Evolutionary conservation across 1,139 yeast genomes (phyloP).

Genomic region (Diutina pseudorugosa): DNA sequence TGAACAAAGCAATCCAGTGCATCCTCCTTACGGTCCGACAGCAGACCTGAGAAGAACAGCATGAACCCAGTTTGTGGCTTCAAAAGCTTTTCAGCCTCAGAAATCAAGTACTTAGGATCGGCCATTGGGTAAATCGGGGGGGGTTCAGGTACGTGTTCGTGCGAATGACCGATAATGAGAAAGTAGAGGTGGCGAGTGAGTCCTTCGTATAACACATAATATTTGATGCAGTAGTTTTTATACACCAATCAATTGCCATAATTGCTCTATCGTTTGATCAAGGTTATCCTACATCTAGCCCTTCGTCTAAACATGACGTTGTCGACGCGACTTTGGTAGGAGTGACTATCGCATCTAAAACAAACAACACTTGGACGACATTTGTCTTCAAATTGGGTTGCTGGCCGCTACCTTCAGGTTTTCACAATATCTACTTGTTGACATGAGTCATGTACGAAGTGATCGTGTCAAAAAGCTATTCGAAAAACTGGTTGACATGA

Average conservation of each 20-base stretch:
- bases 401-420: conserved; percentile 7
- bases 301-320: not conserved
- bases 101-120: conserved; percentile 29
- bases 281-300: not conserved
- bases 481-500: conserved; percentile 56
- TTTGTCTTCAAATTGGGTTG: not conserved
- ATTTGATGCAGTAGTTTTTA: too few species aligned
- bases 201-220: not conserved
- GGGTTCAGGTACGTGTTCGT: not conserved
- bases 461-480: conserved; percentile 44
- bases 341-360: not conserved
- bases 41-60: conserved; percentile 59
- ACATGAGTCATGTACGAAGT: conserved; percentile 26
- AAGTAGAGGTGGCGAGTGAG: not conserved
- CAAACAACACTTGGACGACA: not conserved
- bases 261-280: not conserved
- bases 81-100: conserved; percentile 32
- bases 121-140: conserved; percentile 6
- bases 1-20: conserved; percentile 84
- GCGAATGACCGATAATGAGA: not conserved
- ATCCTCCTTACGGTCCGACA: conserved; percentile 67
- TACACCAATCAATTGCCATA: too few species aligned
- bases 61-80: conserved; percentile 67
- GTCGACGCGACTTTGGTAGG: not conserved
- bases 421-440: conserved; percentile 4